Base-by-base conservation (phyloP, 768 basidiomycete species). In the Lactarius akahatsu region DNA sequence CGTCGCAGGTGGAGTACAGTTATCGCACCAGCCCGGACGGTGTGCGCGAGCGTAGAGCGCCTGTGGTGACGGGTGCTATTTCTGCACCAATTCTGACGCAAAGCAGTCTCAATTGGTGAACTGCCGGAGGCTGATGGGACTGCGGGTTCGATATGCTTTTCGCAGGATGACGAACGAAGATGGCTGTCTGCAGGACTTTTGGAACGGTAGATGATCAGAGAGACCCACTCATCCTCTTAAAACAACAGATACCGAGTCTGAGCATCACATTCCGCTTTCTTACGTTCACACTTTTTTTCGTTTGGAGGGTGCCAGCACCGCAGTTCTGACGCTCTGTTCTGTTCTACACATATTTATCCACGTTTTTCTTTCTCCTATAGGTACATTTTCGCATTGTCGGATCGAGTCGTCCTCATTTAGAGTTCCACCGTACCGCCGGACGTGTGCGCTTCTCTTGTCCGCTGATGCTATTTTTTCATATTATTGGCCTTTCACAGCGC, bases 31-130 rank as follows among this genome's bases (percentile, higher is more conserved):
- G 64, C 32, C 72, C 68, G n/a, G 74, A 74, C 36, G 63, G 68
- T 70, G 82, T 84, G 81, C 82, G 80, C 63, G 84, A 89, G 78
- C 81, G 90, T 57, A 79, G 86, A 71, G 79, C 81, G 65, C 66
- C 66, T 11, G 81, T 90, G 47, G 73, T 81, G 32, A 82, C 89
- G n/a, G 81, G 76, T 23, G 78, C 85, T 43, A 93, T 94, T 67
- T 89, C 87, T 3, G 84, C 89, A 59, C 92, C 92, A 26, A 83
- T 92, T 67, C 73, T 94, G 77, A 80, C 84, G 73, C 89, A 91
- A 78, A 94, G 88, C 77, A 93, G 86, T 71, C 86, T 93, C 86
- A 90, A 92, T 75, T 94, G 91, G 91, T 94, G 80, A 80, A 23
- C 50, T 4, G 50, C 11, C n/a, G 36, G 28, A 36, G 34, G 32